Base-by-base conservation (phyloP, 2,329 filamentous ascomycete species). In the Botrytis paeoniae region DNA sequence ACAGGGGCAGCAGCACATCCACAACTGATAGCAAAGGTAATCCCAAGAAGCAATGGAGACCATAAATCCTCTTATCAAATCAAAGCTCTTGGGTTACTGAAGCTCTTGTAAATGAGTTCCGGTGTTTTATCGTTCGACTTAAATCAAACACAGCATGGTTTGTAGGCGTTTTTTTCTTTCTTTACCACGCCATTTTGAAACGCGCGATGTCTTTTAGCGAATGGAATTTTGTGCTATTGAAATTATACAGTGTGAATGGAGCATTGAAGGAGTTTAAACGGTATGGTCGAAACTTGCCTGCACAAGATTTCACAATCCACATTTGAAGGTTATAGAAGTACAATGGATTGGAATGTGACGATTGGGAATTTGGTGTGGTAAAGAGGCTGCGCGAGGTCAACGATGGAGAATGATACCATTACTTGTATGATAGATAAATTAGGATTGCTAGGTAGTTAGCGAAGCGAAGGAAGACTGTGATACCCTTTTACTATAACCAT, bases 21-120 rank as follows among this genome's bases (percentile, higher is more conserved):
- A 79, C 76, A 71, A 74, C 70, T 3, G 79, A 79, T 69, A 78
- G 74, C 59, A 79, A 76, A 41, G 76, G 75, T 18, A 78, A 73
- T 37, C 65, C 77, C 16, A 78, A 75, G 69, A 76, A 77, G 64
- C 73, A 72, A 63, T 80, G 78, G 78, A 74, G 73, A 70, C 75
- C 73, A 74, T 73, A 41, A 69, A 57, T 35, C 35, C 29, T 37
- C 43, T 20, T 10, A 39, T 32, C 35, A 57, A 62, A 68, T 41
- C 54, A 22, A 39, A 45, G 41, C 43, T 54, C 32, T 62, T 69
- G 57, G 22, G 45, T n/a, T 54, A 59, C 64, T 45, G 39, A 59
- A 45, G 35, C 54, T 43, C n/a, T 62, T 70, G n/a, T 35, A 35
- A 69, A n/a, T 68, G 51, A 16, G 32, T 54, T 69, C 3, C 2